A percentile compares a stretch with the other conserved stretches of the same genome.
phyloP scores from a whole-genome alignment of 352 stramenopile species.

The Blastocystis sp. region DNA sequence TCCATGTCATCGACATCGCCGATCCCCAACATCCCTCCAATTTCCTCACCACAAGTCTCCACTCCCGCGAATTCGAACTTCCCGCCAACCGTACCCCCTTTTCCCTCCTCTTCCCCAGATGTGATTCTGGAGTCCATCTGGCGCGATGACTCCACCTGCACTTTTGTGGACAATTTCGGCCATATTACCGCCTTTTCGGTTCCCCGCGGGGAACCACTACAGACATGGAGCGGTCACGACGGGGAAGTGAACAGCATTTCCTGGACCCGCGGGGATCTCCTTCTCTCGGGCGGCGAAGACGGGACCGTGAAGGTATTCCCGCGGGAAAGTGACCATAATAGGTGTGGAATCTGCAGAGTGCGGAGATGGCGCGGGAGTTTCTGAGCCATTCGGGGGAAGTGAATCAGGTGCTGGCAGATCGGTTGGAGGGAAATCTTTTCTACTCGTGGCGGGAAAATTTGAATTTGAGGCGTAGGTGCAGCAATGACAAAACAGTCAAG shows the following conservation, averaged over 20 bases:
- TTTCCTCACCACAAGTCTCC: too few relatives aligned
- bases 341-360: conserved; percentile 6
- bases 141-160: not conserved
- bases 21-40: not conserved
- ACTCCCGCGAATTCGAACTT: not conserved
- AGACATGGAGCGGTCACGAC: not conserved
- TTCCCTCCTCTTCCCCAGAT: not conserved
- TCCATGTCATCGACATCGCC: not conserved
- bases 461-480: not conserved
- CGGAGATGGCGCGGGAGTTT: not conserved
- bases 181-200: not conserved
- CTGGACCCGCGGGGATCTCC: not conserved
- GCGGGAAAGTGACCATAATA: not conserved
- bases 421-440: not conserved
- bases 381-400: conserved; percentile 2
- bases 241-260: not conserved
- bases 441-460: not conserved
- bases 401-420: conserved; percentile 8
- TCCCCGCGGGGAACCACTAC: not conserved
- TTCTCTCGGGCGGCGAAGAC: conserved; percentile 12
- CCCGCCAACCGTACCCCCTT: not conserved
- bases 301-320: not conserved
- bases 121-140: conserved; percentile 19
- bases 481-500: conserved; percentile 40
- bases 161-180: conserved; percentile 36